Base-by-base conservation (phyloP, 345 rosid species). In the Euphorbia tirucalli region DNA sequence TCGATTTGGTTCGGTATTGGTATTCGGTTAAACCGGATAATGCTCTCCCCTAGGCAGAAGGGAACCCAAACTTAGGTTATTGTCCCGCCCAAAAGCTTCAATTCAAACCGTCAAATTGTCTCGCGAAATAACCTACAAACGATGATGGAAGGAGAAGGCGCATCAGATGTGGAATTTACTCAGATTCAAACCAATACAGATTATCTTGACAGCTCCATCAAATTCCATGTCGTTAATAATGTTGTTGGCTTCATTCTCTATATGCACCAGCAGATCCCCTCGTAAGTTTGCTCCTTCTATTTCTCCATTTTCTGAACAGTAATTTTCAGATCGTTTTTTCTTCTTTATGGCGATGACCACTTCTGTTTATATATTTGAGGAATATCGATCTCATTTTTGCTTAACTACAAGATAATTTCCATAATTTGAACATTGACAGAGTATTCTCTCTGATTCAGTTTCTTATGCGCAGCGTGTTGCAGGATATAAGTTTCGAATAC, bases 201-300 rank as follows among this genome's bases (percentile, higher is more conserved):
- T 39, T 85, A 80, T 50, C 66, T 90, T 15, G 84, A 81, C 67
- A 74, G 71, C 81, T 83, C 93, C 39, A 70, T 77, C 35, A 67
- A 85, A 70, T 90, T 82, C 83, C 94, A 89, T 77, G 76, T 92
- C 79, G 75, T 86, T 79, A 89, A 81, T 64, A 89, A 85, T 75
- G 73, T 85, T 59, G 30, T 87, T 31, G 97, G 85, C 73, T 92
- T 92, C 79, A 78, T 88, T 68, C 97, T 95, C 84, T 95, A 85
- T 75, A 92, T 92, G 99, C 93, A 92, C 77, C 97, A 88, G 82
- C 97, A 95, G 87, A 92, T 95, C 79, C 97, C 99, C 68, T 87
- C 89, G 96, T 95, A 52, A 58, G 90, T 68, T 66, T n/a, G 4
- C 32, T 28, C 15, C 54, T 52, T 50, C 68, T 1, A 19, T 22